Base-by-base conservation (phyloP, 306 rosid genomes). In the Glycine tomentella region DNA sequence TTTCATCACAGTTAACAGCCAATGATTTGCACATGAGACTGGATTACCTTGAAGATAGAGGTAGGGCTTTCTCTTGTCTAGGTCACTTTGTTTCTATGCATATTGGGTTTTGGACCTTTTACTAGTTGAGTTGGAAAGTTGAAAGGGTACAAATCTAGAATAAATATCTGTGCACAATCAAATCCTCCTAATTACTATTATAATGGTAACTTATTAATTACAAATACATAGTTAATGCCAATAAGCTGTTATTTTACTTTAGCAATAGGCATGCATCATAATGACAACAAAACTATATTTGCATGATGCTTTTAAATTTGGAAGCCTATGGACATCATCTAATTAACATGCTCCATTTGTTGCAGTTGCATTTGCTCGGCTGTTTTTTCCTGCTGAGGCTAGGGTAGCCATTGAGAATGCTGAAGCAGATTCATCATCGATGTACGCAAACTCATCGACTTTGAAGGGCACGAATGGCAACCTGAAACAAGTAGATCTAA, bases 301-400 rank as follows among this genome's bases (percentile, higher is more conserved):
- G 5, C 40, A 62, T 56, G 31, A 71, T 75, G 57, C 56, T 50
- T 79, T 57, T 66, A 8, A 9, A 84, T 68, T 68, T 33, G 40
- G 64, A 78, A 66, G 36, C 72, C 8, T 48, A 10, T 75, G 78
- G 52, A 40, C 59, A 78, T 49, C 61, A 64, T 76, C 50, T 48
- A 84, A 63, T 14, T 52, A 57, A 65, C 79, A 33, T 79, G 73
- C 52, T 81, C 36, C 72, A 53, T 74, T 67, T 55, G 55, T 87
- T 85, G 67, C 93, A 96, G 98, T 96, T 83, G 90, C 90, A 69
- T 89, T 90, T 73, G 99, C 99, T 52, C 80, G 79, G 71, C 8
- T 89, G 74, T 76, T 96, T 53, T 96, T 86, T 74, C 99, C 99
- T 40, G 86, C 90, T 5, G 98, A 96, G 88, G 97, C 99, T 45